Conservation (phyloP, 257 asterid species). For the Cinchona pubescens region DNA sequence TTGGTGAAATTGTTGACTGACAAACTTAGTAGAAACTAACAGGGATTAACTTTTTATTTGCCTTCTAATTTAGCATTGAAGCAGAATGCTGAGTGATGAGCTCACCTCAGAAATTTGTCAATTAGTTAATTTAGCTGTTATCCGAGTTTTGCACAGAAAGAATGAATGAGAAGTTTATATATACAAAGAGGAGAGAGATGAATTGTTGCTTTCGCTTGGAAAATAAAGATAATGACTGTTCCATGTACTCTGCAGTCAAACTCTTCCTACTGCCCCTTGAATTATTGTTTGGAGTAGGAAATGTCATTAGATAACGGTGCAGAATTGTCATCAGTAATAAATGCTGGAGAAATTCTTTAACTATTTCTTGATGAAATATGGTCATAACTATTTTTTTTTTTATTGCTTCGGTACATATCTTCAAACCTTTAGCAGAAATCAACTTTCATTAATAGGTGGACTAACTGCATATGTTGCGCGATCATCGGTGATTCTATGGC, state of each 20-base stretch:
- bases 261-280: neutral
- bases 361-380: neutral
- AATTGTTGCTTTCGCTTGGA: neutral
- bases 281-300: neutral
- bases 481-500: neutral
- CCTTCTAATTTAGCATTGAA: neutral
- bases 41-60: neutral
- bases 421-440: neutral
- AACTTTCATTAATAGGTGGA: neutral
- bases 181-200: neutral
- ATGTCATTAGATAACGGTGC: slow-evolving; percentile 12
- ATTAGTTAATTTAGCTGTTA: neutral
- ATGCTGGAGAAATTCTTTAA: neutral
- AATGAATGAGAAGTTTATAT: neutral
- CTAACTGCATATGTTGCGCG: neutral
- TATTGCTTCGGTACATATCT: neutral
- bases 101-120: neutral
- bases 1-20: neutral
- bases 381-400: neutral
- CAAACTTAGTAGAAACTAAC: neutral
- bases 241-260: neutral
- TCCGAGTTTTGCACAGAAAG: neutral
- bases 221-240: neutral
- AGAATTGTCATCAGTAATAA: slow-evolving; percentile 12
- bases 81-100: neutral